Evolutionary conservation across 768 basidiomycete genomes (phyloP), one percentile per base, ranked within the genome.

Genomic region (Phylloporus arenicola): DNA sequence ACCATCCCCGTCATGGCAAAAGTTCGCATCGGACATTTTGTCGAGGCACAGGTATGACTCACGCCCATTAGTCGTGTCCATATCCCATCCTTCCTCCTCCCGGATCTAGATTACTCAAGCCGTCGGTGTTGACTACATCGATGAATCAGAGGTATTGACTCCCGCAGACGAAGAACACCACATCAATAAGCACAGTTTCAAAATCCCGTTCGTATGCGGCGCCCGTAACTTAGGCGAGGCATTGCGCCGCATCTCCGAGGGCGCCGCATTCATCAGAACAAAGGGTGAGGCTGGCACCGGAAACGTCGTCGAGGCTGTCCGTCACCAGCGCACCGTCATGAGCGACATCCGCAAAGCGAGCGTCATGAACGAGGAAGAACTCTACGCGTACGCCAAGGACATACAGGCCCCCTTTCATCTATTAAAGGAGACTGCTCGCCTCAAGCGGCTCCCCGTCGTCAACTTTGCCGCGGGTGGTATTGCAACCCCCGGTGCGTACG

Each of bases 1-100:
- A 94, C 93, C 20, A 94, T 97, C 60, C 94, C 93, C 9, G 93
- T 97, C 67, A 97, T 97, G 88, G 89, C 88, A 30, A 90, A 94
- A 69, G 90, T 87, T 54, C 84, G 96, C 56, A 97, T 99, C 67
- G 96, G 96, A 0, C 96, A 99, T 70, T 88, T 95, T 61, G 93
- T 95, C 50, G 96, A 99, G 72, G 93, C 94, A 6, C 93, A 91
- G 78, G 89, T 86, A 54, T 57, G 72, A 20, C 45, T 17, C 11
- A 20, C 29, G 1, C 13, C 3, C 12, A 9, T n/a, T 11, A 11
- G 5, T 30, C 13, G 14, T 17, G 6, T 13, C 4, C 22, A 5
- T 2, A 4, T 39, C 29, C 12, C 46, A 52, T 17, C 2, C 17
- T 25, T 25, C 2, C 6, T 25, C 2, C 20, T 0, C 20, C 17